Base-by-base conservation (phyloP, 495 filamentous ascomycete genomes). In the Emericellopsis terricola region DNA sequence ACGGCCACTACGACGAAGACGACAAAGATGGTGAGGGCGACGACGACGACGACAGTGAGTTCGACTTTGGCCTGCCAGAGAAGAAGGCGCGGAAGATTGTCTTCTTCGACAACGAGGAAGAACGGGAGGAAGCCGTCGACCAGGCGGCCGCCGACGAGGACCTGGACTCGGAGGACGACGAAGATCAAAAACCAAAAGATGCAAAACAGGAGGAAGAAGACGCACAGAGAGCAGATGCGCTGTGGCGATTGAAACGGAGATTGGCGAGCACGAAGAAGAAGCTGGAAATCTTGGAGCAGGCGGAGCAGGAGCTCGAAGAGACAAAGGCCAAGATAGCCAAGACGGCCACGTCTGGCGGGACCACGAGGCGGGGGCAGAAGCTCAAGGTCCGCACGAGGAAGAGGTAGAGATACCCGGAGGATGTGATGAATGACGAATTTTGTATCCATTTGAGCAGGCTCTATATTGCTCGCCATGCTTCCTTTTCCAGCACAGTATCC, bases 351-450 rank as follows among this genome's bases (percentile, higher is more conserved):
- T 63, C 81, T 6, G 78, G 78, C 28, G 83, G 84, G 8, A 62
- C 77, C 34, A 89, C 81, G 41, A 89, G 86, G 56, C 53, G 69
- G 19, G 83, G 85, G 10, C 63, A 78, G 48, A 86, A 78, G 56
- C 86, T 78, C 57, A 91, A 89, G 61, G 62, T 84, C 14, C 57
- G 74, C 33, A 78, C 83, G 60, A 64, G 85, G 44, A 93, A 91
- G 65, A 68, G 71, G 47, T 91, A 58, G 65, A 40, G 16, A 23
- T 18, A n/a, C 11, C 6, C 16, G 13, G n/a, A 4, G 34, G 15
- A n/a, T 5, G 13, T 13, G 15, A 16, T 19, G n/a, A 9, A 32
- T 21, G 31, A 4, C 14, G 18, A 16, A 20, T 38, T 37, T 43
- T 41, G 20, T 11, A 16, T 34, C 31, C 34, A 41, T 36, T 36